phyloP scores from a whole-genome alignment of 2,329 filamentous ascomycete genomes.

The Scolecobasidium constrictum region DNA sequence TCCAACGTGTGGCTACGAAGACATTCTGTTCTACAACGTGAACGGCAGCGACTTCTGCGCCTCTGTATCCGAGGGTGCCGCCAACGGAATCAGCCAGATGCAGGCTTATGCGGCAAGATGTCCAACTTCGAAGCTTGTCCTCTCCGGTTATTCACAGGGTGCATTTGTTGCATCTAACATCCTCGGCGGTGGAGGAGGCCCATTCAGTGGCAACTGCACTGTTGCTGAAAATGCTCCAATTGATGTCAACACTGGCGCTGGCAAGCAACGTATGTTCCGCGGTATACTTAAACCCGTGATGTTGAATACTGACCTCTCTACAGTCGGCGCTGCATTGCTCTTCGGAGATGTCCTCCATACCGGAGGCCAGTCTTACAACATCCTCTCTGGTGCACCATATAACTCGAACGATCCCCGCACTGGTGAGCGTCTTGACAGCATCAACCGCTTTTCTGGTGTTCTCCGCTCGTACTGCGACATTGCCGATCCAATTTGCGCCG shows the following conservation, averaged over 20 bases:
- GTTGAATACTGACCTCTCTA: not conserved
- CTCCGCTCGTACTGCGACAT: constrained; percentile 21
- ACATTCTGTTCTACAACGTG: constrained; percentile 13
- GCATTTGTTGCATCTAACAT: constrained; percentile 7
- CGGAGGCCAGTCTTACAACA: constrained; percentile 19
- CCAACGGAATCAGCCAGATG: constrained; percentile 27
- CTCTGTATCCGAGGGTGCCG: constrained; percentile 26
- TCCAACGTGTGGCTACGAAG: constrained; percentile 15
- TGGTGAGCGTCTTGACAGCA: constrained; percentile 17
- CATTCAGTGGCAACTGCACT: constrained; percentile 24
- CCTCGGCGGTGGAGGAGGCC: constrained; percentile 22
- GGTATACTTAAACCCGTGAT: not conserved
- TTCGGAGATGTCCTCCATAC: constrained; percentile 21
- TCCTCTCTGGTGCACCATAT: constrained; percentile 15
- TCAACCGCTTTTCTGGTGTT: constrained; percentile 20
- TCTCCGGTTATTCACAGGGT: constrained; percentile 7
- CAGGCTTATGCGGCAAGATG: constrained; percentile 20
- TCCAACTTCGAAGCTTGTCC: constrained; percentile 6
- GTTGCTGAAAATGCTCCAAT: constrained; percentile 12
- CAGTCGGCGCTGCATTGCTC: constrained; percentile 15
- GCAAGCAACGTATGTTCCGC: not conserved
- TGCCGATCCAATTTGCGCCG: constrained; percentile 30
- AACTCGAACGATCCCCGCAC: constrained; percentile 20
- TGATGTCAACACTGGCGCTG: constrained; percentile 8
- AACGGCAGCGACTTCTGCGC: constrained; percentile 23